Evolutionary conservation across 805 yeast species (phyloP).

Genomic region (Hanseniaspora mollemarum): DNA sequence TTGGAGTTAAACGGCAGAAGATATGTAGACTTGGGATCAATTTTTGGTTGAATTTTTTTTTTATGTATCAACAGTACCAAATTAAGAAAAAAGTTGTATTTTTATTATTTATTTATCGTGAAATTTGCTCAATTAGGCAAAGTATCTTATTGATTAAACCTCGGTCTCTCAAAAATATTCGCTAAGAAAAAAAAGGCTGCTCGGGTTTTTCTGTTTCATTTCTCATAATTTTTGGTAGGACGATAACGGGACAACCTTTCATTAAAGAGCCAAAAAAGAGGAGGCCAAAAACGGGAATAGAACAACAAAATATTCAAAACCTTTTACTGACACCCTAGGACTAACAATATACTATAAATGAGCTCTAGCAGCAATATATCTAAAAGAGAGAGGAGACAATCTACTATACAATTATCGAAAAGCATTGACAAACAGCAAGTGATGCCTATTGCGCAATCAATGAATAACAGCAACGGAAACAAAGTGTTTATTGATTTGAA

Average conservation of each 20-base stretch:
- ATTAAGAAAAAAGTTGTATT: constrained; percentile 28
- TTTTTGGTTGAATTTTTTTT: constrained; percentile 2
- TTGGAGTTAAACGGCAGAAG: constrained; percentile 75
- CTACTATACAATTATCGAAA: constrained; percentile 19
- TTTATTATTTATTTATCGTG: no score
- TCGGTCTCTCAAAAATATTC: no score
- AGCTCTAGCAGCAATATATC: neutral
- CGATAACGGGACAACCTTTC: no score
- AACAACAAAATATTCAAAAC: neutral
- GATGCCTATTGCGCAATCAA: constrained; percentile 12
- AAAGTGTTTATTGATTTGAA: constrained; percentile 24
- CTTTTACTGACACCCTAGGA: no score
- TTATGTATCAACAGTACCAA: no score
- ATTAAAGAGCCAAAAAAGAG: neutral
- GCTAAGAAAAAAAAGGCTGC: no score
- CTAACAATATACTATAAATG: neutral
- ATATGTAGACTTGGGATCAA: constrained; percentile 67
- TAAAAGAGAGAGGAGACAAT: constrained; percentile 18
- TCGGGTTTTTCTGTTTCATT: no score
- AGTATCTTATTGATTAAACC: no score
- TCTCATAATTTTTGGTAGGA: no score
- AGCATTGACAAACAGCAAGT: constrained; percentile 16
- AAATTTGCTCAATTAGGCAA: no score
- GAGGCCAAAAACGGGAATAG: neutral
- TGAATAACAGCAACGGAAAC: neutral